These are phyloP conservation scores for Scedosporium apiospermum DNA, from an alignment of 2,329 filamentous ascomycete genomes.

Conservation along the genomic window DNA sequence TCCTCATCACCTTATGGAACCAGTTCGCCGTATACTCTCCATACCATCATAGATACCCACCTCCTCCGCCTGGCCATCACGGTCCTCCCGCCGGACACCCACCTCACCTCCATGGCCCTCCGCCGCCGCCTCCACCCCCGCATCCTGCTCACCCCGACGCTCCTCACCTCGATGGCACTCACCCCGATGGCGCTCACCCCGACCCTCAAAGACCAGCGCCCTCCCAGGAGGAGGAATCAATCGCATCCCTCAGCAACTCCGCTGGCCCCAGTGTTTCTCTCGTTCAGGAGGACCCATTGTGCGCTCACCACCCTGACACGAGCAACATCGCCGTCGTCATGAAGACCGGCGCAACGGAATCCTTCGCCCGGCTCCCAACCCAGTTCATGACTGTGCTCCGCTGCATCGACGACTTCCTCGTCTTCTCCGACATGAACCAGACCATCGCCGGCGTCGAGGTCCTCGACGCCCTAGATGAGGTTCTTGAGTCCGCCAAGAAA, in stretches of 20 bases:
- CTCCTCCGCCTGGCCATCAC: slow-evolving; percentile 8
- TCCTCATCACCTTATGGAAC: slow-evolving; percentile 7
- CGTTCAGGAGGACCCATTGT: slow-evolving; percentile 17
- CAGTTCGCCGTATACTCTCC: slow-evolving; percentile 6
- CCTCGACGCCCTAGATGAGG: slow-evolving; percentile 35
- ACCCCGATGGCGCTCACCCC: neutral
- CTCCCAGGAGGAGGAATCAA: neutral
- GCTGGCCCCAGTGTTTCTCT: neutral
- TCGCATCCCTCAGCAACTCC: neutral
- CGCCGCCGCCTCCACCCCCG: neutral
- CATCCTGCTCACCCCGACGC: neutral
- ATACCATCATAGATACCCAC: slow-evolving; percentile 6
- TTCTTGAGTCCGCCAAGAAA: slow-evolving; percentile 30
- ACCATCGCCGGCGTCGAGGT: slow-evolving; percentile 33
- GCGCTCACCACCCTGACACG: slow-evolving; percentile 31
- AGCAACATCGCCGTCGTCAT: slow-evolving; percentile 40
- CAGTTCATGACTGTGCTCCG: slow-evolving; percentile 43
- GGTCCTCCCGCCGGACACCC: slow-evolving; percentile 9
- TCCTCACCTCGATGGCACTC: neutral
- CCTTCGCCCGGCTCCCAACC: slow-evolving; percentile 40
- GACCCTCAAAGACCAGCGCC: neutral
- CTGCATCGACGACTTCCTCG: slow-evolving; percentile 39
- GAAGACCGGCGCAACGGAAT: slow-evolving; percentile 49
- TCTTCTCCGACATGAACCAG: slow-evolving; percentile 49
- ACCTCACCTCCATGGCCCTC: slow-evolving; percentile 8